Conservation (phyloP, 2,329 filamentous ascomycete species). For the Fusarium citri region DNA sequence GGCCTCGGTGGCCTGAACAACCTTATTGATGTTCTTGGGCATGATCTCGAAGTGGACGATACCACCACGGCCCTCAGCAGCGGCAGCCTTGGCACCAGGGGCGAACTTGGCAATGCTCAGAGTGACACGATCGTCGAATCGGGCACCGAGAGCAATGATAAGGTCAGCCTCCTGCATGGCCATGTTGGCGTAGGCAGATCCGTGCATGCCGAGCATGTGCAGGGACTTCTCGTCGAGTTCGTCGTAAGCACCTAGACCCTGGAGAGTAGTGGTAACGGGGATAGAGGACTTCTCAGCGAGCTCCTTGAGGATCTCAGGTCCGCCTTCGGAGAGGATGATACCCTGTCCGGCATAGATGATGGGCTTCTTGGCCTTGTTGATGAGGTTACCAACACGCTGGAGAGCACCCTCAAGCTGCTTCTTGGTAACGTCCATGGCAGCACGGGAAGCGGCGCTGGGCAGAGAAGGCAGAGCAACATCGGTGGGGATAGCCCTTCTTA, state of each 20-base stretch:
- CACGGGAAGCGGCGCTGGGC: conserved; percentile 86
- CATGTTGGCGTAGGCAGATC: conserved; percentile 97
- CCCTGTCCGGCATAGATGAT: conserved; percentile 96
- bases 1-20: conserved; percentile 94
- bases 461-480: conserved; percentile 79
- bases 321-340: conserved; percentile 82
- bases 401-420: conserved; percentile 81
- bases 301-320: conserved; percentile 81
- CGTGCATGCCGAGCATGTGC: conserved; percentile 99
- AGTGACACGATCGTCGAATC: conserved; percentile 97
- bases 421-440: conserved; percentile 75
- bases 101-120: conserved; percentile 86
- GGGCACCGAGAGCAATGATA: conserved; percentile 91
- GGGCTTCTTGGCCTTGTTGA: conserved; percentile 93
- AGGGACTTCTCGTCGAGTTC: conserved; percentile 94
- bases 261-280: conserved; percentile 94
- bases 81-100: conserved; percentile 86
- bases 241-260: conserved; percentile 91
- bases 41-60: conserved; percentile 98
- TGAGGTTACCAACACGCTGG: conserved; percentile 79
- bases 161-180: conserved; percentile 97
- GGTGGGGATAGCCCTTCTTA: conserved; percentile 85
- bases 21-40: conserved; percentile 99
- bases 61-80: conserved; percentile 85
- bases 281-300: conserved; percentile 92